These are phyloP conservation scores for Pholiota molesta DNA, from an alignment of 768 basidiomycete genomes.

Conservation along the genomic window DNA sequence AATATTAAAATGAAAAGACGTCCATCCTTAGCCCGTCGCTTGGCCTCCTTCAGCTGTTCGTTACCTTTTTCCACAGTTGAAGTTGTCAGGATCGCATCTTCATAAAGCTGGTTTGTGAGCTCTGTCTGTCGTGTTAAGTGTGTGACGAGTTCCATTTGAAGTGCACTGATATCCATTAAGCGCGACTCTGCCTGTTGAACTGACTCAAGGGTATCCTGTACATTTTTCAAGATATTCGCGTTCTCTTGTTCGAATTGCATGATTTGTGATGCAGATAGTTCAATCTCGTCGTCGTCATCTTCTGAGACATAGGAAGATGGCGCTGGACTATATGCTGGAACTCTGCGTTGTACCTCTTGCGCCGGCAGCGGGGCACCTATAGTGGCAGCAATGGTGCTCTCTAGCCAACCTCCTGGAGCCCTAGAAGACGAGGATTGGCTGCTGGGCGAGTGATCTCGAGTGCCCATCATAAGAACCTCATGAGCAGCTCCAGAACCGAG, in stretches of 20 bases:
- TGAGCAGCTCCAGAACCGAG: conserved; percentile 80
- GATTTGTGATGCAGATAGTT: conserved; percentile 86
- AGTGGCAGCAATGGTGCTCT: conserved; percentile 62
- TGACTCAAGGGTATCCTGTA: conserved; percentile 84
- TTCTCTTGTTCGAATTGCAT: conserved; percentile 95
- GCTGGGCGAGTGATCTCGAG: conserved; percentile 24
- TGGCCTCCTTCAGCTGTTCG: conserved; percentile 86
- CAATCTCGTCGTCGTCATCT: conserved; percentile 78
- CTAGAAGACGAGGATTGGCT: conserved; percentile 12
- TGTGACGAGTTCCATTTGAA: conserved; percentile 90
- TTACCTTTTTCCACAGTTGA: conserved; percentile 90
- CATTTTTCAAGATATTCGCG: conserved; percentile 78
- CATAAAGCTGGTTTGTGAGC: conserved; percentile 90
- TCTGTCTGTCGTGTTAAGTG: conserved; percentile 91
- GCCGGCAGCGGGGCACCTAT: conserved; percentile 45
- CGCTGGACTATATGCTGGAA: conserved; percentile 30
- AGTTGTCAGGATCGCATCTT: conserved; percentile 89
- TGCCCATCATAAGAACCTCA: conserved; percentile 53
- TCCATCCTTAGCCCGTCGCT: conserved; percentile 82
- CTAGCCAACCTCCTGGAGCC: conserved; percentile 58
- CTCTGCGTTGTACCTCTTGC: conserved; percentile 26
- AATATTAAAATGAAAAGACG: conserved; percentile 91
- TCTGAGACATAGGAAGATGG: conserved; percentile 44
- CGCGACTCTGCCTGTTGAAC: conserved; percentile 93
- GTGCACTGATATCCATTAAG: conserved; percentile 87